These are phyloP conservation scores for Musa itinerans DNA, from an alignment of 176 grass and related monocot genomes.

Conservation along the genomic window DNA sequence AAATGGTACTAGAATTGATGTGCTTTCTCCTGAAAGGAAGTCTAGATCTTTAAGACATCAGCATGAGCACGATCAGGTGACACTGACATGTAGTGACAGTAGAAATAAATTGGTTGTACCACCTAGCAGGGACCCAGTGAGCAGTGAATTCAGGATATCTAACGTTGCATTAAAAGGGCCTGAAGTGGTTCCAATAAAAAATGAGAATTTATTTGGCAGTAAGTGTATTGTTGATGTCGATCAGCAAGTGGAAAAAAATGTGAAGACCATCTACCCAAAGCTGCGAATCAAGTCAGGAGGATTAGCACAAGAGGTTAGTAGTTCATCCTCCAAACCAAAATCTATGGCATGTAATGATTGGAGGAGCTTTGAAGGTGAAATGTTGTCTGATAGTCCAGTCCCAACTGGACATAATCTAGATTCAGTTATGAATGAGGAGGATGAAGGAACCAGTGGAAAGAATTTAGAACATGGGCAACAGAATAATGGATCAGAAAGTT, in stretches of 20 bases:
- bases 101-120: neutral
- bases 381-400: constrained; percentile 7
- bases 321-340: constrained; percentile 37
- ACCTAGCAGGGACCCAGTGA: neutral
- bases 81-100: neutral
- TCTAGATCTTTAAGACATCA: constrained; percentile 13
- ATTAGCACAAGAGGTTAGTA: constrained; percentile 25
- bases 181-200: neutral
- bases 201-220: constrained; percentile 1
- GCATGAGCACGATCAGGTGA: constrained; percentile 11
- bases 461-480: constrained; percentile 20
- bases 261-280: constrained; percentile 39
- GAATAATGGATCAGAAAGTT: constrained; percentile 29
- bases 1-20: constrained; percentile 17
- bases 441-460: constrained; percentile 32
- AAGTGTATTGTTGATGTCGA: constrained; percentile 18
- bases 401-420: constrained; percentile 18
- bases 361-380: constrained; percentile 11
- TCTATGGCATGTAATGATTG: constrained; percentile 17
- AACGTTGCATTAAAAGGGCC: neutral
- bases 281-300: constrained; percentile 57
- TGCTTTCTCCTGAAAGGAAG: constrained; percentile 26
- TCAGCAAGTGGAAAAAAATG: constrained; percentile 23
- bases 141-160: neutral
- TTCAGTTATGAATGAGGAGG: constrained; percentile 30